phyloP scores from a whole-genome alignment of 495 filamentous ascomycete genomes.

The Beverwykella pulmonaria region DNA sequence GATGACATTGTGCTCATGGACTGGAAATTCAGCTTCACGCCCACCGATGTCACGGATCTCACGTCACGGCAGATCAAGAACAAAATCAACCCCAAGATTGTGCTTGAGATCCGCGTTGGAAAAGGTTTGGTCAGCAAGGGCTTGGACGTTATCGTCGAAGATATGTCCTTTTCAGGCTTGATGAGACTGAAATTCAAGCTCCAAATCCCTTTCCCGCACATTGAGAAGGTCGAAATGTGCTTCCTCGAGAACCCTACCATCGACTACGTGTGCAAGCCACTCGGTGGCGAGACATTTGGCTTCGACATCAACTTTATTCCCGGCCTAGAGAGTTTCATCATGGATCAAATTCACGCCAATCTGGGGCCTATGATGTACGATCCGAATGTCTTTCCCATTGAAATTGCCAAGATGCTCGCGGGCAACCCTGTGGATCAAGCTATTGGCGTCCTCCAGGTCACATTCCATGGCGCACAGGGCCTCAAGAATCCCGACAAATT shows the following conservation, averaged over 20 bases:
- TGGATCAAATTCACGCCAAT: slow-evolving; percentile 92
- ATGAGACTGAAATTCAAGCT: slow-evolving; percentile 98
- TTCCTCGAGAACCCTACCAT: slow-evolving; percentile 77
- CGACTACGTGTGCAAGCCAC: slow-evolving; percentile 96
- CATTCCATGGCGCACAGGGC: slow-evolving; percentile 84
- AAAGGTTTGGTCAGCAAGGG: slow-evolving; percentile 96
- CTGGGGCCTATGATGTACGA: slow-evolving; percentile 95
- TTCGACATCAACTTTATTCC: slow-evolving; percentile 99
- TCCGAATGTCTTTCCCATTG: slow-evolving; percentile 96
- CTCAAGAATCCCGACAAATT: slow-evolving; percentile 96
- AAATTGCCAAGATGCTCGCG: slow-evolving; percentile 98
- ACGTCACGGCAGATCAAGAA: slow-evolving; percentile 86
- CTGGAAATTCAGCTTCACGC: slow-evolving; percentile 99
- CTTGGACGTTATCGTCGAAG: slow-evolving; percentile 94
- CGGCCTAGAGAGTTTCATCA: slow-evolving; percentile 87
- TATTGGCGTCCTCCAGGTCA: slow-evolving; percentile 90
- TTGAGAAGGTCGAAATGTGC: slow-evolving; percentile 88
- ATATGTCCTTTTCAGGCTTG: slow-evolving; percentile 90
- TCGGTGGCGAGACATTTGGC: slow-evolving; percentile 91
- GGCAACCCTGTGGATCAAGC: slow-evolving; percentile 92
- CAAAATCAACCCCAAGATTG: slow-evolving; percentile 95
- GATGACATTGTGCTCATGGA: slow-evolving; percentile 98
- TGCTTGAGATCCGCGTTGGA: slow-evolving; percentile 88
- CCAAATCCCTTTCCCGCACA: slow-evolving; percentile 91
- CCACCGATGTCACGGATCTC: slow-evolving; percentile 89